Conservation (phyloP, 148 eudicot genomes). For the Talinum fruticosum region DNA sequence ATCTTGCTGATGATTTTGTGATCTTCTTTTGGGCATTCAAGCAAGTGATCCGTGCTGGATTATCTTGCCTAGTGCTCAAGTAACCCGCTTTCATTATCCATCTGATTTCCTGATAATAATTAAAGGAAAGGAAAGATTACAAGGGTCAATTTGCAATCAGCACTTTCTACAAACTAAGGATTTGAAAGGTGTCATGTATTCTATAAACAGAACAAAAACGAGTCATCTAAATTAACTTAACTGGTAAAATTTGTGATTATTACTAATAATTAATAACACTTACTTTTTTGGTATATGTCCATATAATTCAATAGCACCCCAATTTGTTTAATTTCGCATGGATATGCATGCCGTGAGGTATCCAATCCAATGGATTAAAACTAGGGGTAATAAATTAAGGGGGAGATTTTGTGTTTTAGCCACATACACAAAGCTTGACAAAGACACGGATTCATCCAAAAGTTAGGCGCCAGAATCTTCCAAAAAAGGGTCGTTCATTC, state of each 20-base stretch:
- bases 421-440: background rate
- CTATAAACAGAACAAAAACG: no score
- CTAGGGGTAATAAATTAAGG: background rate
- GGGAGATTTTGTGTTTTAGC: background rate
- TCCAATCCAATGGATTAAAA: background rate
- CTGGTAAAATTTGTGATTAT: no score
- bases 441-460: background rate
- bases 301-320: background rate
- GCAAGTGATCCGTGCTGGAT: constrained; percentile 14
- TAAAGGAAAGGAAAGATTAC: constrained; percentile 11
- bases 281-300: no score
- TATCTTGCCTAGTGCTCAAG: constrained; percentile 16
- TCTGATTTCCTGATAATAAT: background rate
- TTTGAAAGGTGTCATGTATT: background rate
- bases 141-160: background rate
- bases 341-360: background rate
- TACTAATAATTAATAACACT: no score
- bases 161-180: background rate
- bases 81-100: background rate
- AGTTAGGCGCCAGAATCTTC: background rate
- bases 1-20: background rate
- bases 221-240: no score
- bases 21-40: constrained; percentile 3
- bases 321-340: background rate
- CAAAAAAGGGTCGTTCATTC: background rate